These are phyloP conservation scores for Stemphylium beticola DNA, from an alignment of 2,329 filamentous ascomycete species.

Conservation along the genomic window DNA sequence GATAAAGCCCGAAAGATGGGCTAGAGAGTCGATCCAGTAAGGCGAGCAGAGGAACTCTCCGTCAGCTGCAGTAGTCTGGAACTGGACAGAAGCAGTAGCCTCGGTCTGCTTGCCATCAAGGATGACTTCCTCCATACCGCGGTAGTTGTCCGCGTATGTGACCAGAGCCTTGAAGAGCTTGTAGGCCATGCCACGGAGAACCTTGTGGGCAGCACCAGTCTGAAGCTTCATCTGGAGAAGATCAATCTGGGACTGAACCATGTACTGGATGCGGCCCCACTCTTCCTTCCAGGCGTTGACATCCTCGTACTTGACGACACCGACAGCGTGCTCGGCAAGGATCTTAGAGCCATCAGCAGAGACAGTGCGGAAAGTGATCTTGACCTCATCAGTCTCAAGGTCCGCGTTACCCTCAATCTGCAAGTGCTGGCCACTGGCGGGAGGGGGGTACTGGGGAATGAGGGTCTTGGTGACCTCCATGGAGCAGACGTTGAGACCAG, in stretches of 20 bases:
- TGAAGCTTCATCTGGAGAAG: constrained; percentile 71
- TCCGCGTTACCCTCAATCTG: constrained; percentile 67
- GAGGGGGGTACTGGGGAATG: constrained; percentile 61
- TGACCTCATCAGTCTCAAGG: constrained; percentile 60
- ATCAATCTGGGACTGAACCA: constrained; percentile 63
- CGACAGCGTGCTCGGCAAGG: constrained; percentile 66
- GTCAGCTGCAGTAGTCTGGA: constrained; percentile 60
- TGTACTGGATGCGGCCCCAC: constrained; percentile 69
- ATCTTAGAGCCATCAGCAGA: constrained; percentile 64
- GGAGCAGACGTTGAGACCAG: constrained; percentile 68
- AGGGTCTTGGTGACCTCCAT: constrained; percentile 75
- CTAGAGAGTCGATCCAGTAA: constrained; percentile 65
- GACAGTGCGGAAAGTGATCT: constrained; percentile 63
- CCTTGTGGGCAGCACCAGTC: constrained; percentile 71
- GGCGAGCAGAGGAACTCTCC: constrained; percentile 65
- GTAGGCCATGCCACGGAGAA: constrained; percentile 78
- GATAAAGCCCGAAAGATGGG: constrained; percentile 65
- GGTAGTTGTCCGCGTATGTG: constrained; percentile 63
- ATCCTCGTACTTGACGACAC: constrained; percentile 67
- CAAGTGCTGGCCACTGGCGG: constrained; percentile 63
- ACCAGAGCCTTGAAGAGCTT: constrained; percentile 70
- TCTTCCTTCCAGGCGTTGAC: constrained; percentile 67
- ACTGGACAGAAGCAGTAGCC: constrained; percentile 61
- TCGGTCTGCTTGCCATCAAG: constrained; percentile 63
- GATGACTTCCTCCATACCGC: constrained; percentile 65